phyloP scores from a whole-genome alignment of 805 yeast species.

The Blastobotrys attinorum region DNA sequence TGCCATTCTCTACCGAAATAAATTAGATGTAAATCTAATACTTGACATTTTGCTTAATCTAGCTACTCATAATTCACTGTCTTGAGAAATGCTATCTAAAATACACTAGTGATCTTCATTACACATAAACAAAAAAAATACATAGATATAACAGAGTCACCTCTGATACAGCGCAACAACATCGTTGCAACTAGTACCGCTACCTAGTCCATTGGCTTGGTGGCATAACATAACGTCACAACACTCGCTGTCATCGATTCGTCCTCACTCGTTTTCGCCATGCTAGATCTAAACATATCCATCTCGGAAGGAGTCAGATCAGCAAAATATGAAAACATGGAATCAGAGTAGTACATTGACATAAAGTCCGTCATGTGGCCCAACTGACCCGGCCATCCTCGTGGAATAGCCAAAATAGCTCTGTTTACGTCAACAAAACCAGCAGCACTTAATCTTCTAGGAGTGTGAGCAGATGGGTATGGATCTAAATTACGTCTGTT shows the following conservation, averaged over 20 bases:
- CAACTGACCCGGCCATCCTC: constrained; percentile 27
- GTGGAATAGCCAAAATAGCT: constrained; percentile 23
- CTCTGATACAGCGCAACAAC: too few relatives aligned
- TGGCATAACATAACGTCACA: constrained; percentile 12
- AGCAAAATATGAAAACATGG: constrained; percentile 30
- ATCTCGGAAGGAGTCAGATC: constrained; percentile 17
- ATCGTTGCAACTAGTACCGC: too few relatives aligned
- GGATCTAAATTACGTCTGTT: constrained; percentile 12
- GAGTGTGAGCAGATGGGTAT: constrained; percentile 11
- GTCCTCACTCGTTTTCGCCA: neutral
- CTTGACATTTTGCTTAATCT: too few relatives aligned
- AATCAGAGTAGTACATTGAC: constrained; percentile 20
- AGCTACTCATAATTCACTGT: too few relatives aligned
- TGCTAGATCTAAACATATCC: constrained; percentile 6
- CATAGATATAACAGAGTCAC: too few relatives aligned
- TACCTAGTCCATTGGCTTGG: constrained; percentile 9
- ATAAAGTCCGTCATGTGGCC: constrained; percentile 26
- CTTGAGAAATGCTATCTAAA: too few relatives aligned
- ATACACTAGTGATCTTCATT: too few relatives aligned
- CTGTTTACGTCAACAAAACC: constrained; percentile 24
- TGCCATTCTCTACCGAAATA: too few relatives aligned
- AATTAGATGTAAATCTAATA: too few relatives aligned
- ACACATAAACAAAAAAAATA: too few relatives aligned
- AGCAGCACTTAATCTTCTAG: constrained; percentile 12
- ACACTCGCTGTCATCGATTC: constrained; percentile 3